phyloP scores from a whole-genome alignment of 345 rosid genomes.

The Syzygium grande region DNA sequence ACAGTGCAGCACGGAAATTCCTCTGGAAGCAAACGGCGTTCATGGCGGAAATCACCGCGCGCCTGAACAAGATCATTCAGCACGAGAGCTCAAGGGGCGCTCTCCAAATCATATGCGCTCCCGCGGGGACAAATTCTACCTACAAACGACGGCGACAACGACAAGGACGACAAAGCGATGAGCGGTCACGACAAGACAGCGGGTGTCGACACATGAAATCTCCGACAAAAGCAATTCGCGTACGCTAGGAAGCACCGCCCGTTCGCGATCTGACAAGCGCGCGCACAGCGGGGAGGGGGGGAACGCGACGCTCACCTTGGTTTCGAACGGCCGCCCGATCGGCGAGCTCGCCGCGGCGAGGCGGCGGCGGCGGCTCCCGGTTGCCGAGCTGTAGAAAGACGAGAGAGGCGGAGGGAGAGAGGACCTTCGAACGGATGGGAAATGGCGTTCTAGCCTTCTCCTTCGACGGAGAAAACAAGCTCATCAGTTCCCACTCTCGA shows the following conservation, averaged over 20 bases:
- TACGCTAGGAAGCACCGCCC: background rate
- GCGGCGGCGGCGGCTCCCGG: background rate
- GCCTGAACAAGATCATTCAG: background rate
- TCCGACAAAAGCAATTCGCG: background rate
- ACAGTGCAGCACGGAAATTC: slow-evolving; percentile 23
- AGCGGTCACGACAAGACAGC: rapidly evolving
- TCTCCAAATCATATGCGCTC: background rate
- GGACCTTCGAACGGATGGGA: background rate
- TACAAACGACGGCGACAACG: background rate
- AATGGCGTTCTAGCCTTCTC: background rate
- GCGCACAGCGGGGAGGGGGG: background rate
- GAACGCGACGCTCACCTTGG: background rate
- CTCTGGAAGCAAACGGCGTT: slow-evolving; percentile 25
- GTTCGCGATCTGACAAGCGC: background rate
- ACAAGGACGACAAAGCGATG: background rate
- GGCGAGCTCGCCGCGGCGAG: background rate
- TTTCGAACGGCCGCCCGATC: background rate
- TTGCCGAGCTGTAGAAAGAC: background rate
- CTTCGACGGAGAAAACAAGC: background rate
- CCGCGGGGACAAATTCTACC: background rate
- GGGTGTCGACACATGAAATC: rapidly evolving
- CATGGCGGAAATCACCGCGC: background rate
- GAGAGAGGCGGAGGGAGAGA: background rate
- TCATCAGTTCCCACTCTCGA: background rate
- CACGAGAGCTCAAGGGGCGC: background rate